Base-by-base conservation (phyloP, 768 basidiomycete genomes). In the Chalciporus piperatus region DNA sequence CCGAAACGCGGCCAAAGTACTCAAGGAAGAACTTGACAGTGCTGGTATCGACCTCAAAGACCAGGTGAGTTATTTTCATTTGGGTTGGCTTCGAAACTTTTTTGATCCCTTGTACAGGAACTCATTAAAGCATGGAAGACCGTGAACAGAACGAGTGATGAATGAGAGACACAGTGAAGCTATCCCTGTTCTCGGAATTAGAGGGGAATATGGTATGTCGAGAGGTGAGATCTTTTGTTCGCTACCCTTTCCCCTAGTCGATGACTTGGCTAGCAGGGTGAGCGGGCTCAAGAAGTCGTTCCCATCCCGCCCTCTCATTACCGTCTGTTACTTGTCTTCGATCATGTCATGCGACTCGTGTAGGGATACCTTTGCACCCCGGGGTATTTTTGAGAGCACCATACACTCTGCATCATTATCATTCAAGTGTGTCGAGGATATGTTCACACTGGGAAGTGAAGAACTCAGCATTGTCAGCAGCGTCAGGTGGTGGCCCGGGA, bases 31-130 rank as follows among this genome's bases (percentile, higher is more conserved):
- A 50, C 62, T 87, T 54, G 61, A 77, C 46, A 81, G 80, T 30
- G 81, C 82, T 19, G 86, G 83, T 6, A 63, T 88, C n/a, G 79
- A 86, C 60, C 48, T 84, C 32, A 66, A 64, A 32, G 77, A 80
- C 42, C 75, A 80, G 67, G 85, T 84, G 56, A 47, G 75, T 54
- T 23, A 37, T 27, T 17, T 14, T 30, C 32, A 16, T 37, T n/a
- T 48, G 14, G 14, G 20, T 20, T 39, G 40, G 19, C 16, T 20
- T 13, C 20, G 28, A 11, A 35, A 14, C 45, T 44, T 46, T 33
- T 46, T 33, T 45, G 13, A 9, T 33, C 20, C 12, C 37, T 10
- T 40, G 45, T 42, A 2, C 55, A 84, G 82, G 78, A 82, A 33
- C 68, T 78, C 16, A 60, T 81, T 64, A 69, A 74, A 50, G 64